These are phyloP conservation scores for Trametes punicea DNA, from an alignment of 768 basidiomycete genomes.

Conservation along the genomic window DNA sequence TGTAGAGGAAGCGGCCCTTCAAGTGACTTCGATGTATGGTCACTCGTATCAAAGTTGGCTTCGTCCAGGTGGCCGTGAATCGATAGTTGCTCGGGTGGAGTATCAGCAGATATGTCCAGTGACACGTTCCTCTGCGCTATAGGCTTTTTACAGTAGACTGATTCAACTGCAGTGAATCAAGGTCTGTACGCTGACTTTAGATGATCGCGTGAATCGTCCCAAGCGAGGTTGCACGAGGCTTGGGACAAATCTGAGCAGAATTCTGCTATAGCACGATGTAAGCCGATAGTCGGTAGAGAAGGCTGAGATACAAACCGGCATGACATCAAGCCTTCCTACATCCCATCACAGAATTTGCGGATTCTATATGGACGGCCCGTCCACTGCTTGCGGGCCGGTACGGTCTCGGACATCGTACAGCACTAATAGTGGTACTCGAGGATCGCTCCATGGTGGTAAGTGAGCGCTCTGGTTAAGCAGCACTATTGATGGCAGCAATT, in stretches of 20 bases:
- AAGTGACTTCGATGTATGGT: conserved; percentile 12
- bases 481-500: too few relatives aligned
- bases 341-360: conserved; percentile 4
- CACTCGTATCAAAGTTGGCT: conserved; percentile 11
- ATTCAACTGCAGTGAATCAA: too few relatives aligned
- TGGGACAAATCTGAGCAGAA: not conserved
- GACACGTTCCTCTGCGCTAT: too few relatives aligned
- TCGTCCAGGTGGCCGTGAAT: not conserved
- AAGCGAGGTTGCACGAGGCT: not conserved
- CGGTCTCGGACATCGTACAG: too few relatives aligned
- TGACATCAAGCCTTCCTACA: conserved; percentile 12
- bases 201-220: not conserved
- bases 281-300: conserved; percentile 12
- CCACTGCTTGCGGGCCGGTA: too few relatives aligned
- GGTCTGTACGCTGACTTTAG: too few relatives aligned
- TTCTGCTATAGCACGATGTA: not conserved
- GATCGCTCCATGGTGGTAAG: too few relatives aligned
- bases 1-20: not conserved
- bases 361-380: not conserved
- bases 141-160: too few relatives aligned
- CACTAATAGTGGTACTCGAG: too few relatives aligned
- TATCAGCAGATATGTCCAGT: conserved; percentile 12
- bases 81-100: not conserved
- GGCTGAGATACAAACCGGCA: conserved; percentile 6
- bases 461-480: too few relatives aligned